Base-by-base conservation (phyloP, 805 yeast genomes). In the Hanseniaspora jakobsenii region DNA sequence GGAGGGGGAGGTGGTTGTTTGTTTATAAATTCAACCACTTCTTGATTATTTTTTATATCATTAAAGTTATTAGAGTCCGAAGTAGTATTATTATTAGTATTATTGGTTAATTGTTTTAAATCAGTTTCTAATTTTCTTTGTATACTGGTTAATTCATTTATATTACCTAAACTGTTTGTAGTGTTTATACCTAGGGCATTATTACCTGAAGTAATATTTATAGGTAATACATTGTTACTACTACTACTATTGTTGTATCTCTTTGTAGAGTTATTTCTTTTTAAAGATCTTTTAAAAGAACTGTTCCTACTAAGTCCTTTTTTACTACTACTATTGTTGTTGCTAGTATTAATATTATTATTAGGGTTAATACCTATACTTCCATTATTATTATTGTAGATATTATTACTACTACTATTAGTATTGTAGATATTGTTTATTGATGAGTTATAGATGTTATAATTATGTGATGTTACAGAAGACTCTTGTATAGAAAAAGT, bases 231-330 rank as follows among this genome's bases (percentile, higher is more conserved):
- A 18, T 36, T 34, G 17, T 32, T 31, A 8, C 26, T 27, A 12
- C 28, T 27, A 16, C 13, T 32, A 28, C 28, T 37, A 6, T 22
- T 44, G 24, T 19, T 44, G 16, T 45, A 38, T 26, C 29, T 45
- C 32, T 45, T 45, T 29, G 38, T 22, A 12, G 48, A 45, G 10
- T 17, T 34, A 6, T 36, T 18, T 38, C 48, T 38, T 18, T 45
- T 38, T 10, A 45, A 13, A 16, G 44, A 28, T 26, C 44, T 27
- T 14, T 45, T 38, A 24, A 42, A 35, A 3, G 46, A 42, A 17
- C 37, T 42, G 17, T 24, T 37, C 12, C 32, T 28, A 13, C 27
- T 29, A 26, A 16, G 4, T 4, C 28, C 9, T 2, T 21, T 6
- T n/a, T 32, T 26, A 35, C 35, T 42, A 16, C 5, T 8, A 18